Base-by-base conservation (phyloP, 2,329 filamentous ascomycete species). In the Colletotrichum sp. region DNA sequence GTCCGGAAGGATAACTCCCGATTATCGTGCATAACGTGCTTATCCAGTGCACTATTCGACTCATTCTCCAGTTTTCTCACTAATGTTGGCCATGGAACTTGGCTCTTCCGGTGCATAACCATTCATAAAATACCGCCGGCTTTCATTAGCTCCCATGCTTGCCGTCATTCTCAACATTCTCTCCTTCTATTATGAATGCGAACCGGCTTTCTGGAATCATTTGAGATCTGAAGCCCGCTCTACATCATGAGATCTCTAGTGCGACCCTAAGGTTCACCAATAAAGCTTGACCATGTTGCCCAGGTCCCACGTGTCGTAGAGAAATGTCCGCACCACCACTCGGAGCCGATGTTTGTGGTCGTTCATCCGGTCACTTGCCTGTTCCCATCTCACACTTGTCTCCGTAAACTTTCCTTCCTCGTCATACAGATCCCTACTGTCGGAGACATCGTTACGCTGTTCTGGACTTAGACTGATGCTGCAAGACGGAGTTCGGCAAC, bases 1-100 rank as follows among this genome's bases (percentile, higher is more conserved):
- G 61, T 64, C 61, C 61, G 61, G 61, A 16, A 64, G n/a, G 61
- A 43, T 24, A 64, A 26, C 32, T 16, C 28, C 61, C 34, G 61
- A 36, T 21, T 18, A 1, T 34, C 2, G 16, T 64, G 61, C 61
- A 64, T 64, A 64, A 64, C 3, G 16, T 34, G 61, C 13, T 64
- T 38, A 64, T 64, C 16, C 58, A 16, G n/a, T 30, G 28, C 58
- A 61, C 0, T 32, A 61, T n/a, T 61, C 58, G 30, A 21, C 30
- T 21, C 6, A 21, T 24, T n/a, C n/a, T 1, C 58, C 26, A 32
- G 28, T 61, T 15, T 61, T 32, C 12, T 30, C 58, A 61, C 10
- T 24, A 48, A 61, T 61, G 18, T 61, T n/a, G 15, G 18, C 28
- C 16, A 28, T 32, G 58, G 58, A 61, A 61, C 16, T 61, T 32